Evolutionary conservation across 495 filamentous ascomycete species (phyloP).

Genomic region (Podospora anserina): DNA sequence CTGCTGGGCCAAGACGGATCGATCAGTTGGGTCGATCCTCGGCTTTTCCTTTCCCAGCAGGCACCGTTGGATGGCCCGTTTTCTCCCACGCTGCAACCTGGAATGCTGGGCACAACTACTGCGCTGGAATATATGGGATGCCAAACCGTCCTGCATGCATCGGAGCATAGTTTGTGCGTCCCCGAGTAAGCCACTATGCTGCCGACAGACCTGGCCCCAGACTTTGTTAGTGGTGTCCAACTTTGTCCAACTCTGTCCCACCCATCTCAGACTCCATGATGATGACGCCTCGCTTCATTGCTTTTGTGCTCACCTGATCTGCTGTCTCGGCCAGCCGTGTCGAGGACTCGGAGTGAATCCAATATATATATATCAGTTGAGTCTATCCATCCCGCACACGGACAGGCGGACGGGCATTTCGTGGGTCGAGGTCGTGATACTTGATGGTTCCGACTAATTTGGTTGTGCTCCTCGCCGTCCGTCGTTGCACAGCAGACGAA

Average conservation of each 20-base stretch:
- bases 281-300: constrained; percentile 8
- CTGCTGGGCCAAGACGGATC: constrained; percentile 7
- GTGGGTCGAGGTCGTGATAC: constrained; percentile 8
- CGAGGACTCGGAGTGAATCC: background rate
- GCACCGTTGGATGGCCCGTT: background rate
- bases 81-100: background rate
- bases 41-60: background rate
- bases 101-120: background rate
- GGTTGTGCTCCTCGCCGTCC: constrained; percentile 2
- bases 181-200: background rate
- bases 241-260: background rate
- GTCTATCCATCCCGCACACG: background rate
- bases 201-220: constrained; percentile 1
- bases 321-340: constrained; percentile 14
- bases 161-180: background rate
- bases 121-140: background rate
- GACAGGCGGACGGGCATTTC: background rate
- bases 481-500: constrained; percentile 4
- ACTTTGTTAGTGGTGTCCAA: constrained; percentile 5
- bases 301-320: background rate
- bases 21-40: constrained; percentile 3
- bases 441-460: constrained; percentile 12
- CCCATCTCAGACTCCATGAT: background rate
- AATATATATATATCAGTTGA: constrained; percentile 10
- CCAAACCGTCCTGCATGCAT: background rate